Conservation (phyloP, 169 alveolate genomes). For the Plasmodium fragile region DNA sequence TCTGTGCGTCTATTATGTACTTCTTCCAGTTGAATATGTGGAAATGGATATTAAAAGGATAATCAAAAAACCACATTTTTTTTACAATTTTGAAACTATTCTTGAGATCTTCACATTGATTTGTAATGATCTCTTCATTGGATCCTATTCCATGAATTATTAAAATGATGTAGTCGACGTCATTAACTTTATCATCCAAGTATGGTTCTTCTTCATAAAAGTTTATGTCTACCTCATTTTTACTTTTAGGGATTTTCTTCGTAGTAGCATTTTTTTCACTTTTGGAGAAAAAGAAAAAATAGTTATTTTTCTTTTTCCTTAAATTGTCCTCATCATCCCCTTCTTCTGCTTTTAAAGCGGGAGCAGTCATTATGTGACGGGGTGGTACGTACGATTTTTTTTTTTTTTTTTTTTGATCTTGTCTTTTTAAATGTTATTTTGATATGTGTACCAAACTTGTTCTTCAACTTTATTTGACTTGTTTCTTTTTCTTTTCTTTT, state of each 20-base stretch:
- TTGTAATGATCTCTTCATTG: slow-evolving; percentile 70
- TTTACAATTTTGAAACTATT: slow-evolving; percentile 79
- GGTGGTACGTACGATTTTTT: neutral
- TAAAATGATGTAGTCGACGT: slow-evolving; percentile 81
- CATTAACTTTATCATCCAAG: slow-evolving; percentile 63
- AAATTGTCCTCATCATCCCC: slow-evolving; percentile 5
- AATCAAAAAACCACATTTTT: slow-evolving; percentile 84
- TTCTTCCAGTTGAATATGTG: slow-evolving; percentile 84
- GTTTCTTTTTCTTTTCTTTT: neutral
- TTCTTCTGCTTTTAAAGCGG: slow-evolving; percentile 17
- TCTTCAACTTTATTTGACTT: neutral
- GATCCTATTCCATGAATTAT: slow-evolving; percentile 87
- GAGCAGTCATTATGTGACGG: slow-evolving; percentile 31
- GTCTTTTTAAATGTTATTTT: neutral
- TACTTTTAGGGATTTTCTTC: slow-evolving; percentile 18
- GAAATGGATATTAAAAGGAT: slow-evolving; percentile 78
- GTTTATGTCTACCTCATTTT: slow-evolving; percentile 28
- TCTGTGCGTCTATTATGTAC: slow-evolving; percentile 86
- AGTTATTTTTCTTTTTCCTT: slow-evolving; percentile 21
- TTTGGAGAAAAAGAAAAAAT: slow-evolving; percentile 39
- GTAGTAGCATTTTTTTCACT: neutral
- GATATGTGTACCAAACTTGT: neutral
- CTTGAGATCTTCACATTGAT: slow-evolving; percentile 81
- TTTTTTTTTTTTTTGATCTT: neutral
- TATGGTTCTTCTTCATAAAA: slow-evolving; percentile 74